Evolutionary conservation across 139 green algal species (phyloP), one percentile per base, ranked within the genome.

Genomic region (Tetradesmus obliquus): DNA sequence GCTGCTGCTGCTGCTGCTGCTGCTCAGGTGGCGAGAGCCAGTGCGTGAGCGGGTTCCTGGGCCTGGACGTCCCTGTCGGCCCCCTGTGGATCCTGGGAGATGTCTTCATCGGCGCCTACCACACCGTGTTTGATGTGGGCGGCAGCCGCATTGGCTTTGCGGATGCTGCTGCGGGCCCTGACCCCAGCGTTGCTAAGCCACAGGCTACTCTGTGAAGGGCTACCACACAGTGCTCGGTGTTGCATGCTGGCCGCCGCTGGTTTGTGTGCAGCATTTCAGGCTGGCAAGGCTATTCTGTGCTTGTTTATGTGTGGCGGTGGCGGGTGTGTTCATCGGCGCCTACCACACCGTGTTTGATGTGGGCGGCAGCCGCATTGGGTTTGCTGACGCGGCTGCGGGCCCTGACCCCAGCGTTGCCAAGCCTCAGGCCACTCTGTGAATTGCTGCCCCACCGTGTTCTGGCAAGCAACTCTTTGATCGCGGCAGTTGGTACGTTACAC

Each of bases 21-120:
- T 45, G 83, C 51, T 88, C 86, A 90, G 94, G 93, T 24, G 95
- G 94, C 32, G 90, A 97, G 80, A 82, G 89, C 20, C 93, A 98
- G 95, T 99, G 98, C 95, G 95, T 99, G 58, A 98, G 94, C 87
- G 98, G 98, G 6, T 99, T 99, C 96, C 98, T 99, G 94, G 98
- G 97, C 2, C 92, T 99, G 45, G 98, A 99, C 87, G 84, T 99
- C 8, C 97, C 97, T 0, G 51, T 92, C 45, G 98, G 98, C 7
- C 98, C 97, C 13, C 95, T 99, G 62, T 99, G 98, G 98, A 99
- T 99, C 88, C 93, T 99, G 91, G 98, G 98, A 0, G 98, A 99
- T 88, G 95, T 99, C 55, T 45, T 99, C 95, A 92, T 99, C 9
- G 98, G 97, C 1, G 94, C 95, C 3, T 99, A 99, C 94, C 97